phyloP scores from a whole-genome alignment of 1,139 yeast species.

The Scheffersomyces cryptocercus region DNA sequence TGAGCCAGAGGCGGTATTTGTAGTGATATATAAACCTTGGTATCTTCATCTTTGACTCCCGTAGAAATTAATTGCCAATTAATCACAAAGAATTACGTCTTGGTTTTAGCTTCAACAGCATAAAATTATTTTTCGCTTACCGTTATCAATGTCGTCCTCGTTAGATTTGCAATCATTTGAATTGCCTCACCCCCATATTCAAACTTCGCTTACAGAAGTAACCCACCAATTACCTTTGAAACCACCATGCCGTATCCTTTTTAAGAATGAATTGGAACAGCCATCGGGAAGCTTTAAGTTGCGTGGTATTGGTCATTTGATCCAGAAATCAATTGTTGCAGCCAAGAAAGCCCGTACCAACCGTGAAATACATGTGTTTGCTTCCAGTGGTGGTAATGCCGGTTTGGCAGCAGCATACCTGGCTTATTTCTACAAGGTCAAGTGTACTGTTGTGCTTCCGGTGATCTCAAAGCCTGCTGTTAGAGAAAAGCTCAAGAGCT shows the following conservation, averaged over 20 bases:
- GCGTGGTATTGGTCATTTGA: conserved; percentile 60
- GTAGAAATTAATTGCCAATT: too few species aligned
- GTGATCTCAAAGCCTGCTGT: conserved; percentile 37
- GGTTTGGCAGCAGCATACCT: conserved; percentile 76
- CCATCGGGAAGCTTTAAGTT: conserved; percentile 76
- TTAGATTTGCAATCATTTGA: conserved; percentile 6
- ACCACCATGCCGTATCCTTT: conserved; percentile 49
- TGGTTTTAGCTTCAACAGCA: too few species aligned
- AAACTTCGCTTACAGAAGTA: conserved; percentile 46
- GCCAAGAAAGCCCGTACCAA: conserved; percentile 14
- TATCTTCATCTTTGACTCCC: too few species aligned
- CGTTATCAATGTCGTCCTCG: conserved; percentile 3
- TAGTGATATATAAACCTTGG: too few species aligned
- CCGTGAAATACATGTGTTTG: conserved; percentile 47
- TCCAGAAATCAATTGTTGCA: conserved; percentile 27
- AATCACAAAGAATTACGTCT: too few species aligned
- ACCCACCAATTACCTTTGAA: conserved; percentile 26
- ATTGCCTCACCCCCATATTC: conserved; percentile 30
- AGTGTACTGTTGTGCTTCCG: conserved; percentile 71
- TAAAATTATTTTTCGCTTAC: too few species aligned
- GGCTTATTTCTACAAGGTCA: conserved; percentile 42
- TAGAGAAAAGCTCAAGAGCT: conserved; percentile 30
- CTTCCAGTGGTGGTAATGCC: conserved; percentile 79
- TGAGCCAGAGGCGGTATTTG: too few species aligned
- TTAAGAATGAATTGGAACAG: conserved; percentile 67